Base-by-base conservation (phyloP, 495 filamentous ascomycete genomes). In the Pyronema domesticum region DNA sequence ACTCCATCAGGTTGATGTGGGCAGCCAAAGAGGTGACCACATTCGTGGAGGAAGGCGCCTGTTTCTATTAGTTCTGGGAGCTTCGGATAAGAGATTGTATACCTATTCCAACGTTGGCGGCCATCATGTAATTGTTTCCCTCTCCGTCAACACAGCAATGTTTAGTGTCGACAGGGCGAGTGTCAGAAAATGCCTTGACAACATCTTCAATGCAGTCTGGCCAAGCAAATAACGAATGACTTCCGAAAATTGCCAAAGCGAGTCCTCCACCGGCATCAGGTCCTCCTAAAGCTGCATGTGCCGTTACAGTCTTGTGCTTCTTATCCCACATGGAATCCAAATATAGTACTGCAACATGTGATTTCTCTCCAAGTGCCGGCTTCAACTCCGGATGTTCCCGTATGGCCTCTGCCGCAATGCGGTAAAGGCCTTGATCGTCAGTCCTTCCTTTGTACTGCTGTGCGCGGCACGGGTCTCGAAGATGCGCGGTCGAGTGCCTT, bases 281-380 rank as follows among this genome's bases (percentile, higher is more conserved):
- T 14, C 82, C 81, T 5, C 75, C 74, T 11, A 91, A 68, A 3
- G 86, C 86, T 6, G 89, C 87, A 68, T 95, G 89, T 4, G 81
- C 86, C 5, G 78, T 79, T 18, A 93, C 79, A 0, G 74, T 76
- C 55, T 85, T 81, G 7, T 74, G 67, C 11, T 68, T 66, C 7
- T 74, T 78, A 62, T 95, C 87, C 86, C 86, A 95, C 63, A 93
- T 86, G 6, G 85, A 73, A 65, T 95, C 89, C 19, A 95, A 70
- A 6, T 93, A 71, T 56, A 95, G 63, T 40, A 85, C 81, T 0
- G 89, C 86, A 34, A 94, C 85, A 59, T 93, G 91, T 55, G 80
- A 80, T 58, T 82, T 85, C 65, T 94, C 88, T 3, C 85, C 84
- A 9, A 77, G 75, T 42, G 73, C 67, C 10, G 81, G 76, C 43